Evolutionary conservation across 2,329 filamentous ascomycete genomes (phyloP), one percentile per base, ranked within the genome.

Genomic region (Tolypocladium capitatum): DNA sequence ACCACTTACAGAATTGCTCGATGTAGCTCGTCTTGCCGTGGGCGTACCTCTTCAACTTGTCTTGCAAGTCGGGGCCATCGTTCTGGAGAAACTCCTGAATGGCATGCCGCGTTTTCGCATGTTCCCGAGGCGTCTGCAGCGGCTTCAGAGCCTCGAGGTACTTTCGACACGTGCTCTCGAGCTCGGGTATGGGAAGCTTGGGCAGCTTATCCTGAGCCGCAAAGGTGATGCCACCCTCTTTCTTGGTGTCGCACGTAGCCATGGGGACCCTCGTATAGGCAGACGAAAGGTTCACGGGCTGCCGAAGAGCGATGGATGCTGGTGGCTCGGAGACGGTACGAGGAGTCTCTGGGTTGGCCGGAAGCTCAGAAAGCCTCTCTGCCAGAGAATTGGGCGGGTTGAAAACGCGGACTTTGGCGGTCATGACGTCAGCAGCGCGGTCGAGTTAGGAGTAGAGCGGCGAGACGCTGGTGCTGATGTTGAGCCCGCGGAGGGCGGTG

Each of bases 21-120:
- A 98, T 97, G 62, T 96, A 98, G 66, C 91, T 97, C 34, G 87
- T 87, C 68, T 90, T 91, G 41, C 85, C 88, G 44, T 80, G 81
- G 9, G 92, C 90, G 70, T 97, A 98, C 58, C 83, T 81, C 70
- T 90, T 92, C 48, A 97, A 68, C 64, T 84, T 90, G 51, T 92
- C 87, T 62, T 98, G 90, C 43, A 98, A 68, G 42, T 84, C 80
- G 0, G 85, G 86, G 0, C 92, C 92, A 53, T 96, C 90, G 1
- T 75, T 71, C 56, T 76, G 81, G 36, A 96, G 67, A 55, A 97
- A 97, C 30, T 95, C 88, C 11, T 83, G 73, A 0, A 94, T 83
- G 1, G 91, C 87, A 51, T 82, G 75, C 56, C 76, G 80, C 1
- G 86, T 94, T 50, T 97, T 89, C 44, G 81, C 76, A 62, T 92